These are phyloP conservation scores for Leccinum laetum DNA, from an alignment of 1,284 basidiomycete species.

Conservation along the genomic window DNA sequence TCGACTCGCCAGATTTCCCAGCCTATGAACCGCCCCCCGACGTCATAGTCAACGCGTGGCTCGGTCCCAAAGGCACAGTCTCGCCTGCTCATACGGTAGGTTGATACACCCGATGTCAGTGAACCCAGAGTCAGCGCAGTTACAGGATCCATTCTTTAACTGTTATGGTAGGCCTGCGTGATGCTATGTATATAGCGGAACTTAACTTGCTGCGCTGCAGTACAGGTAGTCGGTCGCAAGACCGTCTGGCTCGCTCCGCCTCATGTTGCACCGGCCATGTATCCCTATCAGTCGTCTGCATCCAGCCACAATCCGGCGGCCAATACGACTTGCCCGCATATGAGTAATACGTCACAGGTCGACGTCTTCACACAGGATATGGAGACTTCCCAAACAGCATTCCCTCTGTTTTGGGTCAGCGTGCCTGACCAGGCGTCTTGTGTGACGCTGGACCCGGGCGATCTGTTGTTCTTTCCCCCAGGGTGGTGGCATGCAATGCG, in stretches of 20 bases:
- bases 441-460: conserved; percentile 75
- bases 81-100: conserved; percentile 93
- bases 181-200: conserved; percentile 5
- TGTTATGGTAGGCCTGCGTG: conserved; percentile 63
- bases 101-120: conserved; percentile 12
- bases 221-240: conserved; percentile 87
- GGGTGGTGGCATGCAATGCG: conserved; percentile 96
- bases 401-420: conserved; percentile 52
- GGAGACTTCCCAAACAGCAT: conserved; percentile 25
- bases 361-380: conserved; percentile 50
- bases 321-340: conserved; percentile 40
- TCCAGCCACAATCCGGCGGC: conserved; percentile 37
- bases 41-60: conserved; percentile 86
- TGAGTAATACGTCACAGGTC: conserved; percentile 68
- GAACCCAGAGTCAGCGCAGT: conserved; percentile 6
- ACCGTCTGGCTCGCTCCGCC: conserved; percentile 94
- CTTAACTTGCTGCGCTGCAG: conserved; percentile 39
- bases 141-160: conserved; percentile 92
- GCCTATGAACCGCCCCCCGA: conserved; percentile 68
- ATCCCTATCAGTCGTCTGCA: conserved; percentile 17
- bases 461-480: conserved; percentile 85
- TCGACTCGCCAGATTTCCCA: conserved; percentile 46
- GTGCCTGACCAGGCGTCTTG: conserved; percentile 68
- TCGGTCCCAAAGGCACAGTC: conserved; percentile 76
- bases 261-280: conserved; percentile 25